Conservation (phyloP, 768 basidiomycete genomes). For the Rhizopogon rudus region DNA sequence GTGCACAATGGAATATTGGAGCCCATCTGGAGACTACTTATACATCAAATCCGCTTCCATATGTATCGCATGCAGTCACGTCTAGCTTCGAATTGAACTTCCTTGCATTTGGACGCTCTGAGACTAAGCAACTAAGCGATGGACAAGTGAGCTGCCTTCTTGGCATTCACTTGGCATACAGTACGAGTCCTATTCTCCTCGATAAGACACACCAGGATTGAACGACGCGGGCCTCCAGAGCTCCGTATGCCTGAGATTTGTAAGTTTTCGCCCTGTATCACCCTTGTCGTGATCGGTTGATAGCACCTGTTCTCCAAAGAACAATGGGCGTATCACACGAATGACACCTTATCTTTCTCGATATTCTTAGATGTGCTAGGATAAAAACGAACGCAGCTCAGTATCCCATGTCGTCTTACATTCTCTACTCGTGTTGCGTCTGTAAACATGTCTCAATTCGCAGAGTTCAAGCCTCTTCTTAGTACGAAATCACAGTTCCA, state of each 20-base stretch:
- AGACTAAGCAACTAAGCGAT: neutral
- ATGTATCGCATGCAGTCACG: neutral
- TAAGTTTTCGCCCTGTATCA: neutral
- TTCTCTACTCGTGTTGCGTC: neutral
- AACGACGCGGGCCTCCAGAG: neutral
- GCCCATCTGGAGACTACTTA: neutral
- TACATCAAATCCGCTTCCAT: neutral
- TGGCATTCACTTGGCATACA: neutral
- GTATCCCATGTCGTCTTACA: neutral
- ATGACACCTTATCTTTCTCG: neutral
- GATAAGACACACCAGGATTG: neutral
- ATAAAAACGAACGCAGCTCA: neutral
- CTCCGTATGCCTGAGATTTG: neutral
- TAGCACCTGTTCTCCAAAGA: neutral
- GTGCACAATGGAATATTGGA: neutral
- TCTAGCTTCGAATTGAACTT: neutral
- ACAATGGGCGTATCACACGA: neutral
- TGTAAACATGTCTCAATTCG: slow-evolving; percentile 5
- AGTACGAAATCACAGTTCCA: slow-evolving; percentile 14
- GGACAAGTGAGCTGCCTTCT: neutral
- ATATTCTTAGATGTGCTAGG: neutral
- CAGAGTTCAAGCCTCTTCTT: slow-evolving; percentile 37
- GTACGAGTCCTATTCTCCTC: neutral
- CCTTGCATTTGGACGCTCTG: too few species aligned
- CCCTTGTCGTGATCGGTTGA: neutral